Base-by-base conservation (phyloP, 495 filamentous ascomycete species). In the Elasticomyces elasticus region DNA sequence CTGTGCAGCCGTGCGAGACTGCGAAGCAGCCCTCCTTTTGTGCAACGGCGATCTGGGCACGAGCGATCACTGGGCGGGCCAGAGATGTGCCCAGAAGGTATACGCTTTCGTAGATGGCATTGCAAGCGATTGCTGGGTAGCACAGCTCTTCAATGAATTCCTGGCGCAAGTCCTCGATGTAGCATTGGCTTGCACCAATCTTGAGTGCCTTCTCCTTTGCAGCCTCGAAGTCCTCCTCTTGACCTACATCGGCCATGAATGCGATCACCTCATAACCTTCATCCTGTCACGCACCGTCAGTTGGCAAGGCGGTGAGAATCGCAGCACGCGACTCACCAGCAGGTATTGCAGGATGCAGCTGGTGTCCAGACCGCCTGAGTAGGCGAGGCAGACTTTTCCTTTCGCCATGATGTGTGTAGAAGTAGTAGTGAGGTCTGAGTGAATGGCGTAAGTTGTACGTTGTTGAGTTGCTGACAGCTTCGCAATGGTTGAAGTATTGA, bases 11-110 rank as follows among this genome's bases (percentile, higher is more conserved):
- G 73, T 91, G 87, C 59, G 79, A 82, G 62, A 90, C 74, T 45
- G 75, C 71, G 59, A 81, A 60, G 66, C 84, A 87, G 33, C 78
- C 76, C 67, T 85, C 77, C 62, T 81, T 69, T 63, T 82, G 69
- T 17, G 89, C 89, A 53, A 85, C 84, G 9, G 68, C 67, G 51
- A 89, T 86, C 76, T 89, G 84, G 30, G 83, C 83, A 51, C 89
- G 80, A 49, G 89, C 89, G 63, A 95, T 95, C 60, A 95, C 81
- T 33, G 91, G 90, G 38, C 91, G 83, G 62, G 90, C 91, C 30
- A 96, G 77, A 24, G 76, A 81, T 55, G 54, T 73, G 69, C 81
- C 87, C 26, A 89, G 75, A 43, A 89, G 80, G 72, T 89, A 89
- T 51, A 81, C 75, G 62, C 84, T 81, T 74, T 95, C 87, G 71